Evolutionary conservation across 2,329 filamentous ascomycete species (phyloP).

Genomic region (Xylaria sp.): DNA sequence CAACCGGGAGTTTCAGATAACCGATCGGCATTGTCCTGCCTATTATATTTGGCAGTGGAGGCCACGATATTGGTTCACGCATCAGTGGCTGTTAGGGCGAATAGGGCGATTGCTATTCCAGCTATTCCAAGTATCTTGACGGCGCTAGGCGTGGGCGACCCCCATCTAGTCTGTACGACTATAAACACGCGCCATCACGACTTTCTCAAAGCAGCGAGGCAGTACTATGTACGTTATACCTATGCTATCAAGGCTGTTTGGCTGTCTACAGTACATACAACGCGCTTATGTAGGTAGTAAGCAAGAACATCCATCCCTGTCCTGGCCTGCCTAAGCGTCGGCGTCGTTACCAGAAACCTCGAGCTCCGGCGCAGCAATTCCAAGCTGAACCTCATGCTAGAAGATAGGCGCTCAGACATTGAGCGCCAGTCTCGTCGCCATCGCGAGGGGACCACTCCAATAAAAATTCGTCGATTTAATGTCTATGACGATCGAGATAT

Average conservation of each 20-base stretch:
- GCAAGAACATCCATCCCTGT: background rate
- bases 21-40: constrained; percentile 20
- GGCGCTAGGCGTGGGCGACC: no score
- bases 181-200: background rate
- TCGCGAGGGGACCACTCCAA: background rate
- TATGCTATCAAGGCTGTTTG: no score
- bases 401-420: background rate
- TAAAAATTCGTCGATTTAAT: background rate
- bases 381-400: background rate
- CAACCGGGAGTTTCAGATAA: background rate
- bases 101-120: constrained; percentile 19
- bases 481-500: background rate
- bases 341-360: background rate
- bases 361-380: background rate
- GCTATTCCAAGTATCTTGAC: background rate
- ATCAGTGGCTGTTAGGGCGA: constrained; percentile 16
- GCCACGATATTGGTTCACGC: constrained; percentile 8
- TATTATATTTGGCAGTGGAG: constrained; percentile 18
- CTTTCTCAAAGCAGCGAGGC: background rate
- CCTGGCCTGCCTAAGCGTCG: background rate
- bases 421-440: background rate
- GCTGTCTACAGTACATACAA: no score
- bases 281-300: no score
- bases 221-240: no score
- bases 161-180: background rate